Evolutionary conservation across 768 basidiomycete genomes (phyloP), one percentile per base, ranked within the genome.

Genomic region (Piloderma croceum): DNA sequence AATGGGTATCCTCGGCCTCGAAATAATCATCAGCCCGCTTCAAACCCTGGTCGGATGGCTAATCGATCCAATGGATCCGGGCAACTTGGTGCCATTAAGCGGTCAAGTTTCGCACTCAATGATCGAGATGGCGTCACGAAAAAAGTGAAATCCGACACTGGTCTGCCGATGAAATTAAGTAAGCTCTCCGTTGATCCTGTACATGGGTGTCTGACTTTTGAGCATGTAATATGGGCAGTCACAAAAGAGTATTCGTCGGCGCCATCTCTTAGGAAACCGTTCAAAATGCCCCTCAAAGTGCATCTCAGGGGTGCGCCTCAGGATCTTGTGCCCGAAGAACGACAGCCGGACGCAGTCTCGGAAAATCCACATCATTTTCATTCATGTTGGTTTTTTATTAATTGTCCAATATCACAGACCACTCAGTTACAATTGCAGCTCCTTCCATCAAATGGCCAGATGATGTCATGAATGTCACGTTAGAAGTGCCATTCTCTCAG

Each of bases 241-340:
- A 77, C 76, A 6, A 74, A 65, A 46, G 68, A 72, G 4, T 62
- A 71, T 50, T 53, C 48, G 35, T 76, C 74, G 6, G 64, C 57
- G 1, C 51, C 47, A 19, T 50, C 48, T 39, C 48, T 79, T 37
- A 64, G 51, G 31, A 80, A 76, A 51, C 79, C 79, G 3, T 72
- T 71, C 51, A 70, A 64, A 49, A 52, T 69, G 2, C 76, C 76
- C 27, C 9, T 15, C 5, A 50, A 47, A 35, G 36, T 31, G 13
- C 19, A 38, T 15, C 23, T 31, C 32, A 34, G 19, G 24, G 35
- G 27, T n/a, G 17, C 22, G 25, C 36, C 5, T 5, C 23, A 21
- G 10, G 19, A 12, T 7, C 34, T 25, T 19, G 31, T 9, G 11
- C 20, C 15, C 12, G 21, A 18, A 17, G 25, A 20, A 13, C 10